phyloP scores from a whole-genome alignment of 176 grass and related monocot species.

The Stipa capillata region DNA sequence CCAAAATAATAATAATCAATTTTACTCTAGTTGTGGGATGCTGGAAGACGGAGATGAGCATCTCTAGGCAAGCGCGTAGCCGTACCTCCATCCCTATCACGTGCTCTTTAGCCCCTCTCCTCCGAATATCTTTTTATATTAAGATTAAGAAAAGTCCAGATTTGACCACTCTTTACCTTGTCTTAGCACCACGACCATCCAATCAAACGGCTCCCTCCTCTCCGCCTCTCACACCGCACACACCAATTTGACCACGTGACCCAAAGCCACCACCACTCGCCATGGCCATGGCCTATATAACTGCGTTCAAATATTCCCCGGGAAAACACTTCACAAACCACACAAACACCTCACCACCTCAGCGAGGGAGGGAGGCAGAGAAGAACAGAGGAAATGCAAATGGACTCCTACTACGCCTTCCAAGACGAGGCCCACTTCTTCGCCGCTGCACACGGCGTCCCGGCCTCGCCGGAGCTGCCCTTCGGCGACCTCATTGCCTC shows the following conservation, averaged over 20 bases:
- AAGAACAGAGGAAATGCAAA: slow-evolving; percentile 34
- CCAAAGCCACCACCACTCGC: not conserved
- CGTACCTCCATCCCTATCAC: not conserved
- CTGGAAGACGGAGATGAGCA: not conserved
- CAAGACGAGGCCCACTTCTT: slow-evolving; percentile 51
- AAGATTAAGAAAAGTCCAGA: not conserved
- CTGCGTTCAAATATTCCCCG: not conserved
- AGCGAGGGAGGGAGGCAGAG: not conserved
- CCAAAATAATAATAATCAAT: too few species aligned
- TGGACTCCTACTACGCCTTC: slow-evolving; percentile 56
- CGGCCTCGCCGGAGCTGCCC: slow-evolving; percentile 49
- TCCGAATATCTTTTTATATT: too few species aligned
- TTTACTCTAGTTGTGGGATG: not conserved
- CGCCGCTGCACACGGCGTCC: slow-evolving; percentile 4
- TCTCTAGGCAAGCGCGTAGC: not conserved
- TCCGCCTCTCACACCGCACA: not conserved
- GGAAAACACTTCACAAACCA: not conserved
- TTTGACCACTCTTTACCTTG: slow-evolving; percentile 31
- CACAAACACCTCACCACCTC: not conserved
- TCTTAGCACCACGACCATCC: not conserved
- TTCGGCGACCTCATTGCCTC: slow-evolving; percentile 34
- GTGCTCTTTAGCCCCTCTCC: not conserved
- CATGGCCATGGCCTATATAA: slow-evolving; percentile 25
- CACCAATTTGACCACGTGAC: slow-evolving; percentile 51
- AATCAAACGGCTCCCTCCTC: not conserved